phyloP scores from a whole-genome alignment of 805 yeast genomes.

The Metschnikowia sp. region DNA sequence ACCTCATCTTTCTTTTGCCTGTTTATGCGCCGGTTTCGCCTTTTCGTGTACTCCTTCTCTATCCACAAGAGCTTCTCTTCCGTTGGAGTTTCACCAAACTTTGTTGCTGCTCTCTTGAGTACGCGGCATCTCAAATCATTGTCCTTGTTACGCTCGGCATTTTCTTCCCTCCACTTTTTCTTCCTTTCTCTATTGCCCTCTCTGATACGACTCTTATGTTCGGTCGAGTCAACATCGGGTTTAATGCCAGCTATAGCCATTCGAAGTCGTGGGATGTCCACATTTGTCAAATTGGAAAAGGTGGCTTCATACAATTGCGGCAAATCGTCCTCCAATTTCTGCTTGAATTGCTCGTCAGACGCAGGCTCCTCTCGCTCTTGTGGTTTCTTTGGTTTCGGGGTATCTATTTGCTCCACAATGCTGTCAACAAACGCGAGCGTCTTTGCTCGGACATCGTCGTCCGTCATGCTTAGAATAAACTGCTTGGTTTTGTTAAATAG shows the following conservation, averaged over 20 bases:
- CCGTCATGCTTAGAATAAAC: conserved; percentile 21
- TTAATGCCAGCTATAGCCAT: conserved; percentile 20
- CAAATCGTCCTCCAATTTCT: background rate
- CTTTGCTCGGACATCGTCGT: conserved; percentile 13
- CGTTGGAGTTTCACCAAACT: conserved; percentile 62
- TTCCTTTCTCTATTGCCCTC: conserved; percentile 73
- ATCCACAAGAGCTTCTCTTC: conserved; percentile 65
- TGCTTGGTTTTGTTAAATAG: conserved; percentile 31
- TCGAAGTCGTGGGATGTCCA: conserved; percentile 19
- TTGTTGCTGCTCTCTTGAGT: conserved; percentile 60
- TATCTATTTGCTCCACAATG: conserved; percentile 15
- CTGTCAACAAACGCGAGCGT: conserved; percentile 26
- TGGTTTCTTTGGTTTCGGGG: background rate
- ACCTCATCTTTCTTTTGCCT: conserved; percentile 37
- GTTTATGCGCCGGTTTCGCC: conserved; percentile 58
- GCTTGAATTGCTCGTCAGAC: conserved; percentile 2
- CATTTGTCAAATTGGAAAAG: conserved; percentile 24
- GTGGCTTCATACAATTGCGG: conserved; percentile 18
- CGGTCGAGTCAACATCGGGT: conserved; percentile 30
- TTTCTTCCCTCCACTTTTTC: conserved; percentile 79
- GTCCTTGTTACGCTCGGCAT: conserved; percentile 78
- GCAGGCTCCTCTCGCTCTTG: background rate
- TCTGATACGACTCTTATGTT: conserved; percentile 55
- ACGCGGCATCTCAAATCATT: conserved; percentile 81
- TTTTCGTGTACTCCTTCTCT: conserved; percentile 62